phyloP scores from a whole-genome alignment of 2,329 filamentous ascomycete genomes.

The Nectriaceae sp. region DNA sequence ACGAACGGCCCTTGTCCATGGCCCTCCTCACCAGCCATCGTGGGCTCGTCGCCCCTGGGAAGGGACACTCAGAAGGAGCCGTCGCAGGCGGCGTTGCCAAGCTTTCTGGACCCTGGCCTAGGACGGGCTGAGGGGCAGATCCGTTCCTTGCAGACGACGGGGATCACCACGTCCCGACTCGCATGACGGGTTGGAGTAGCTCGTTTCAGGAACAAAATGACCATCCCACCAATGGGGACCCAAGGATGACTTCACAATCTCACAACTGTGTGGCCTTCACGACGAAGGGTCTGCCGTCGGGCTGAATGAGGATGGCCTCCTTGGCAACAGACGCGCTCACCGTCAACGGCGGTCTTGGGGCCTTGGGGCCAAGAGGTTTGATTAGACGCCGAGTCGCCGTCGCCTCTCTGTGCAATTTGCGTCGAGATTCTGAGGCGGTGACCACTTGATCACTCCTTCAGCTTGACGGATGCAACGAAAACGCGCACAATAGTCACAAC shows the following conservation, averaged over 20 bases:
- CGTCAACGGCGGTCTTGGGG: not conserved
- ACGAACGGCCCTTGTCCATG: no score
- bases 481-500: no score
- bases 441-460: no score
- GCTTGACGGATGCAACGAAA: no score
- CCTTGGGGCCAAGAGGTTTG: constrained; percentile 18
- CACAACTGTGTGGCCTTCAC: constrained; percentile 7
- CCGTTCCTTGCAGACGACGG: constrained; percentile 17
- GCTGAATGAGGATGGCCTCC: no score
- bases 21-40: no score
- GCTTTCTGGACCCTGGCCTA: constrained; percentile 10
- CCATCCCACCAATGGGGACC: not conserved
- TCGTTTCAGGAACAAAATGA: constrained; percentile 3
- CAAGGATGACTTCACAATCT: not conserved
- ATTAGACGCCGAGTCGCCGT: constrained; percentile 13
- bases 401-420: constrained; percentile 11
- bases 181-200: not conserved
- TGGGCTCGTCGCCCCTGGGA: no score
- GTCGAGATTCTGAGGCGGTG: no score
- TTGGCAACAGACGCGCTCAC: constrained; percentile 15
- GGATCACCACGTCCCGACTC: not conserved
- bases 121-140: constrained; percentile 18
- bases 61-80: constrained; percentile 8
- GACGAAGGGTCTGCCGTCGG: constrained; percentile 19
- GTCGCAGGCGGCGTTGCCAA: constrained; percentile 12